phyloP scores from a whole-genome alignment of 139 green algal species.

The Desmodesmus armatus region DNA sequence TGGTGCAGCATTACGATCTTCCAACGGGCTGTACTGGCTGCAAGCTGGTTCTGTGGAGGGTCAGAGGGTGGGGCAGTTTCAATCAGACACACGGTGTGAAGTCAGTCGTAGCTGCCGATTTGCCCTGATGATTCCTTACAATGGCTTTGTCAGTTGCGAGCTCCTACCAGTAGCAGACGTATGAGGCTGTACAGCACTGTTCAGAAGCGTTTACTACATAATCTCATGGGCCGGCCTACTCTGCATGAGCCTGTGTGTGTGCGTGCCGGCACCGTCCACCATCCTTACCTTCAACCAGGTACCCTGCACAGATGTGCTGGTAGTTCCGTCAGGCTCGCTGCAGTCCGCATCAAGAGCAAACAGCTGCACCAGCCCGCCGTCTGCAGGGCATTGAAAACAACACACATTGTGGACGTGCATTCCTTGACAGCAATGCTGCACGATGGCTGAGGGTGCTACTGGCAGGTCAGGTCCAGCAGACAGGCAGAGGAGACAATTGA shows the following conservation, averaged over 20 bases:
- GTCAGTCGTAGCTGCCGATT: no score
- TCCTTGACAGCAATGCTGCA: neutral
- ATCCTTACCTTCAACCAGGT: constrained; percentile 8
- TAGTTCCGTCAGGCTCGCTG: neutral
- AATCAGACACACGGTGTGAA: no score
- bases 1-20: constrained; percentile 26
- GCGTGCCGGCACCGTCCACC: no score
- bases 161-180: no score
- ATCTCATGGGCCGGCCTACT: no score
- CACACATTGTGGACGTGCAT: neutral
- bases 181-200: no score
- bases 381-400: neutral
- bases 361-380: constrained; percentile 5
- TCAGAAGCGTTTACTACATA: no score
- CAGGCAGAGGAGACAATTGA: neutral
- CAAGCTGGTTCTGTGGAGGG: neutral
- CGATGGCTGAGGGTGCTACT: neutral
- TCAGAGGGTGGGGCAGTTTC: no score
- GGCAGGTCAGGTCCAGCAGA: neutral
- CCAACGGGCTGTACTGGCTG: constrained; percentile 5
- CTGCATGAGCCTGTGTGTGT: no score
- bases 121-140: no score
- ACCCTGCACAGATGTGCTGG: neutral
- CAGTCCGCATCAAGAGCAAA: constrained; percentile 1
- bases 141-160: no score